Evolutionary conservation across 2,329 filamentous ascomycete genomes (phyloP).

Genomic region (Talaromyces funiculosus): DNA sequence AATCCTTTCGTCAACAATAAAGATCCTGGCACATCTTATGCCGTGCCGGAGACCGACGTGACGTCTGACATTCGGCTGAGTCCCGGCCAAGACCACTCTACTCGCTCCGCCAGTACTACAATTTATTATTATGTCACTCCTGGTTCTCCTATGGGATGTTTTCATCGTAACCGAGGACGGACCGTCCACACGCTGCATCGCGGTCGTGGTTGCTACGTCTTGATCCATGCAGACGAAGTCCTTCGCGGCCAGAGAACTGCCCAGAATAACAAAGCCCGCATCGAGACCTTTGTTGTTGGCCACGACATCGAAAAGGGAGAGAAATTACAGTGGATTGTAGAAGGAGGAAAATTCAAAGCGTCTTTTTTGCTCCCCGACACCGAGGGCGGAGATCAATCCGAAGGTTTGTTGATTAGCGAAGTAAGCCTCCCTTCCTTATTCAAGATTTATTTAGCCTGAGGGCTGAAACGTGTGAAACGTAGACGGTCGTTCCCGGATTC

Average conservation of each 20-base stretch:
- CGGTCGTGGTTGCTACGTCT: conserved; percentile 58
- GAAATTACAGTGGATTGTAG: conserved; percentile 62
- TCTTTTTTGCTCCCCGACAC: conserved; percentile 53
- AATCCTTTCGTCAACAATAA: conserved; percentile 45
- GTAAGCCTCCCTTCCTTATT: conserved; percentile 21
- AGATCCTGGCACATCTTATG: conserved; percentile 11
- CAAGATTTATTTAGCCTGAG: neutral
- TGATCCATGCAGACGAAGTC: conserved; percentile 54
- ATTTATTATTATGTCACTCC: conserved; percentile 63
- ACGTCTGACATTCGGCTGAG: conserved; percentile 11
- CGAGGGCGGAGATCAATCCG: conserved; percentile 33
- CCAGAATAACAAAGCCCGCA: conserved; percentile 36
- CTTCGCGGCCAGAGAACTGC: conserved; percentile 6
- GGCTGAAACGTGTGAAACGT: neutral
- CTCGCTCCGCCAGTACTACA: conserved; percentile 53
- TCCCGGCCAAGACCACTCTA: conserved; percentile 28
- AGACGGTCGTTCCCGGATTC: conserved; percentile 62
- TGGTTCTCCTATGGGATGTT: conserved; percentile 50
- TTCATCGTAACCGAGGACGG: conserved; percentile 58
- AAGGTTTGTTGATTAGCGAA: conserved; percentile 60
- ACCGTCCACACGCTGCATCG: conserved; percentile 62
- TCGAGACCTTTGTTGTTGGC: conserved; percentile 63
- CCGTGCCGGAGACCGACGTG: conserved; percentile 8
- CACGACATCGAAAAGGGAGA: conserved; percentile 54
- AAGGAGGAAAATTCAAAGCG: conserved; percentile 62